Conservation (phyloP, 495 filamentous ascomycete genomes). For the Pseudoneurospora amorphoporcata region DNA sequence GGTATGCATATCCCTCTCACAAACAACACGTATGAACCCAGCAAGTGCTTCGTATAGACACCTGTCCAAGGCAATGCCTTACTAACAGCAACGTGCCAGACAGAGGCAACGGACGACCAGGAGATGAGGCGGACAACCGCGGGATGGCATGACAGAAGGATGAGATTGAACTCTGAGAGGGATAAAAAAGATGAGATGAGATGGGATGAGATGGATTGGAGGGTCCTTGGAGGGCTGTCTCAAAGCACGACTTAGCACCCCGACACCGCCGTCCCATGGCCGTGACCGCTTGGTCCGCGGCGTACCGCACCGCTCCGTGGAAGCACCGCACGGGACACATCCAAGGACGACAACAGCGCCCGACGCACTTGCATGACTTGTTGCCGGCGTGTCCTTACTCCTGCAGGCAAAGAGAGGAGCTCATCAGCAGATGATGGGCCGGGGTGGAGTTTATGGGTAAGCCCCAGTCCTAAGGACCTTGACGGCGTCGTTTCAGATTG, state of each 20-base stretch:
- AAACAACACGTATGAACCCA: background rate
- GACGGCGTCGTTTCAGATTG: background rate
- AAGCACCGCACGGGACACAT: background rate
- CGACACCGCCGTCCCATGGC: background rate
- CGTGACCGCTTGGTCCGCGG: background rate
- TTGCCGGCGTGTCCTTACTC: background rate
- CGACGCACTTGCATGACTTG: background rate
- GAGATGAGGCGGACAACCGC: background rate
- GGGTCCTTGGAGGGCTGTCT: background rate
- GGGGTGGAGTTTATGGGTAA: background rate
- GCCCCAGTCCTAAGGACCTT: background rate
- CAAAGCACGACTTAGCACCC: background rate
- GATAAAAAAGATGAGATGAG: background rate
- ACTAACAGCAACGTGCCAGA: background rate
- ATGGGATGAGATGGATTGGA: background rate
- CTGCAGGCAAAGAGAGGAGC: background rate
- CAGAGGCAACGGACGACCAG: background rate
- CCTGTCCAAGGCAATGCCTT: constrained; percentile 15
- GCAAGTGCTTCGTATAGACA: constrained; percentile 5
- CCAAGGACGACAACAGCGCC: constrained; percentile 3
- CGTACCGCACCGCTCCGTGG: background rate
- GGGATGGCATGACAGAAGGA: background rate
- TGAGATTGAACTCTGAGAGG: background rate
- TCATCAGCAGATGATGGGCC: background rate
- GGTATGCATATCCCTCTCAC: background rate